Evolutionary conservation across 2,329 filamentous ascomycete species (phyloP), one percentile per base, ranked within the genome.

Genomic region (Alternaria sp.): DNA sequence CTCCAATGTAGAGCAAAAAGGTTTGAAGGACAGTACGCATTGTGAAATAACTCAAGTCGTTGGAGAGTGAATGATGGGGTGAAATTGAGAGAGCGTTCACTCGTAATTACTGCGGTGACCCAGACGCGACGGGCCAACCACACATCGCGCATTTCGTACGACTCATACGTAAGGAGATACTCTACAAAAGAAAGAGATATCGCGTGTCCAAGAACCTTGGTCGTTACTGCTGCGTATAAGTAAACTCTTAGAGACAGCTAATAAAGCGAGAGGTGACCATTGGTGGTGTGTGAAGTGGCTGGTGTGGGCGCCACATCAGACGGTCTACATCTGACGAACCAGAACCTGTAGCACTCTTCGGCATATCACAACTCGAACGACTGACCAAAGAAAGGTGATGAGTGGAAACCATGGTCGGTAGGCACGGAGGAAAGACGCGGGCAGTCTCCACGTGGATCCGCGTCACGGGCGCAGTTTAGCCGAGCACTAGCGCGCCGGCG

Each of bases 401-500:
- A 25, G 0, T 19, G 4, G 13, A 21, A 21, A 46, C 21, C 44
- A n/a, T 5, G n/a, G 26, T 30, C 17, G 47, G 25, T 4, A 19
- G 10, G 36, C 12, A 15, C 6, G 10, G 19, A 49, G 44, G 28
- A 40, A 19, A 40, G 36, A 40, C 36, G 36, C n/a, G 46, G 26
- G 30, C 25, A 26, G 19, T 17, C 19, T 21, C 30, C 59, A 61
- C 40, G 59, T 52, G 59, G 32, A 28, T 28, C 36, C 46, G 53
- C 53, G 59, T 60, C 47, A 21, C 46, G 36, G 55, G 60, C 61
- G 65, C 50, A 56, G 52, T 62, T 62, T 59, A 17, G 21, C 59
- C 62, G 62, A 46, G n/a, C 61, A n/a, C 71, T 76, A 75, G 68
- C 69, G 63, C 62, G 51, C 50, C 25, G 25, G 36, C 55, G 49